phyloP scores from a whole-genome alignment of 148 eudicot genomes.

The Fallopia convolvulus region DNA sequence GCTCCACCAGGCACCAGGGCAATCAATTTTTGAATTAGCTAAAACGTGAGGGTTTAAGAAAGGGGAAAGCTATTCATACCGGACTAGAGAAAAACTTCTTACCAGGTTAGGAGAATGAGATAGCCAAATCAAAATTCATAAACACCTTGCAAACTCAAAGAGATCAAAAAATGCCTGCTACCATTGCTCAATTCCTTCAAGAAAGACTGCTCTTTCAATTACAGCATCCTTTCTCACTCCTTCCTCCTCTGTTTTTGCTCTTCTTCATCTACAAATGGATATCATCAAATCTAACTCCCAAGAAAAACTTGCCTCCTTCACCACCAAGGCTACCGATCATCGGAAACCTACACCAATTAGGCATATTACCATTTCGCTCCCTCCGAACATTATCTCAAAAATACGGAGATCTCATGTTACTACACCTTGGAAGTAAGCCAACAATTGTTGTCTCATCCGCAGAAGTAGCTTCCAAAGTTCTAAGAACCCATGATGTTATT shows the following conservation, averaged over 20 bases:
- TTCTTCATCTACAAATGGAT: conserved; percentile 23
- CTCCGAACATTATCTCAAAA: conserved; percentile 9
- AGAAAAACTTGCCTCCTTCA: conserved; percentile 37
- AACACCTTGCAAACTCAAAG: too few relatives aligned
- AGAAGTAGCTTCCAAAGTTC: conserved; percentile 13
- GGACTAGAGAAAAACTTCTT: too few relatives aligned
- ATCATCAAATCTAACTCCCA: neutral
- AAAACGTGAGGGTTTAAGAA: too few relatives aligned
- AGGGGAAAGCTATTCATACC: too few relatives aligned
- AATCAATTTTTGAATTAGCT: too few relatives aligned
- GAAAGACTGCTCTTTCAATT: neutral
- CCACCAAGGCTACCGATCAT: conserved; percentile 58
- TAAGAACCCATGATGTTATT: conserved; percentile 14
- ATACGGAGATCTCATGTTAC: conserved; percentile 25
- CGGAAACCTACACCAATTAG: conserved; percentile 48
- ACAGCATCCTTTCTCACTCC: neutral
- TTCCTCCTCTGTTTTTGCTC: neutral
- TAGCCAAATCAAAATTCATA: too few relatives aligned
- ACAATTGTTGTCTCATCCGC: conserved; percentile 19
- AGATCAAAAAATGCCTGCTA: too few relatives aligned
- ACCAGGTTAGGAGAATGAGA: too few relatives aligned
- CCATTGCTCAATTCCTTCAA: neutral
- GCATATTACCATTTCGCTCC: neutral
- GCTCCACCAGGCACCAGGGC: too few relatives aligned
- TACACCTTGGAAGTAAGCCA: conserved; percentile 17